Evolutionary conservation across 2,329 filamentous ascomycete genomes (phyloP), one percentile per base, ranked within the genome.

Genomic region (Fonsecaea erecta): DNA sequence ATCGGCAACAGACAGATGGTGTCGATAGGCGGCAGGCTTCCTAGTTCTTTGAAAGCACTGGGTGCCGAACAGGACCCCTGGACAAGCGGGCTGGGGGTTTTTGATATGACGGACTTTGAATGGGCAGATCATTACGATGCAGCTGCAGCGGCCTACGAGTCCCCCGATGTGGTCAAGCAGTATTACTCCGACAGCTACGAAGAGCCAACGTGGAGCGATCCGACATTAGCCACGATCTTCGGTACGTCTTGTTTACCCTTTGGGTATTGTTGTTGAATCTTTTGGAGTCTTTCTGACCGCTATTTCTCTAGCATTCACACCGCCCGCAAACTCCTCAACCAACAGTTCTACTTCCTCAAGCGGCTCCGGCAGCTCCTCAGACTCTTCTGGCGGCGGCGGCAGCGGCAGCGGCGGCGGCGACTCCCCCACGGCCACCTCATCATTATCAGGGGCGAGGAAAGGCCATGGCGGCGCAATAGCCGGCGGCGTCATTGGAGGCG

Each of bases 1-100:
- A 73, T 79, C 21, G 77, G 77, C 7, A 70, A 71, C 8, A 70
- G 78, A 24, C 79, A 81, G 65, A 77, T 81, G 78, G 61, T 82
- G 1, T 75, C 74, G 18, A 67, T 77, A 9, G 79, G 79, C 21
- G 80, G 80, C 5, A 18, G 52, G 24, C 35, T 60, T 11, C 67
- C 67, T 6, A 66, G 64, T 32, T 60, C 64, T 7, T 11, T 54
- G 12, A 32, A 62, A 34, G 52, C 28, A 2, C 21, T 63, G 11
- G 61, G 66, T 14, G 4, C 9, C 2, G 62, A 57, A 24, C 48
- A 68, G 71, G 77, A 80, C 55, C 74, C 74, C 0, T 79, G 76
- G 76, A 63, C 67, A 3, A 74, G 76, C 37, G 76, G 77, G 0
- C 70, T 81, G 18, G 77, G 79, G 1, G 71, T 81, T 8, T 78